These are phyloP conservation scores for Sclerotiophoma versabilis DNA, from an alignment of 2,329 filamentous ascomycete genomes.

Conservation along the genomic window DNA sequence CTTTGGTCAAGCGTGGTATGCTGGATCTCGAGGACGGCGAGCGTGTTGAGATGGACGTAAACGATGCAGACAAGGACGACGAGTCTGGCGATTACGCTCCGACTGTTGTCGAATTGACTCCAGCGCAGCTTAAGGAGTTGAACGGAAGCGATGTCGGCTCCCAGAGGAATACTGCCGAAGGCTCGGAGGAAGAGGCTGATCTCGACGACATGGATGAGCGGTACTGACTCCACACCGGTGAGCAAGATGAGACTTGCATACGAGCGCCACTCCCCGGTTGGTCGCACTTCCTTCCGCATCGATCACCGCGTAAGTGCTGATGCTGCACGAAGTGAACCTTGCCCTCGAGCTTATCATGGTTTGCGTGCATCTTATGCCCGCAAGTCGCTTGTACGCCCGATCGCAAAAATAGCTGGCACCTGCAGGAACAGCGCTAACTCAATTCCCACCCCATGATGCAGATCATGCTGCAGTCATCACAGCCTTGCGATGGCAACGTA, in stretches of 20 bases:
- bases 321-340: not conserved
- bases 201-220: slow-evolving; percentile 50
- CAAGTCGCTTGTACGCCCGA: slow-evolving; percentile 16
- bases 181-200: slow-evolving; percentile 50
- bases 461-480: slow-evolving; percentile 25
- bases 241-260: not conserved
- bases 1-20: slow-evolving; percentile 64
- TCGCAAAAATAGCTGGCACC: slow-evolving; percentile 32
- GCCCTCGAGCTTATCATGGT: not conserved
- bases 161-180: slow-evolving; percentile 24
- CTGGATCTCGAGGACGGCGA: slow-evolving; percentile 70
- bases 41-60: slow-evolving; percentile 65
- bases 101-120: slow-evolving; percentile 62
- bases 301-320: not conserved
- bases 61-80: slow-evolving; percentile 64
- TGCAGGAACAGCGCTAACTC: slow-evolving; percentile 18
- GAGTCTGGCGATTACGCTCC: slow-evolving; percentile 71
- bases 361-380: not conserved
- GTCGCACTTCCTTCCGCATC: not conserved
- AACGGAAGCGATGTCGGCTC: slow-evolving; percentile 35
- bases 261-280: not conserved
- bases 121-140: slow-evolving; percentile 51
- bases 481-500: slow-evolving; percentile 17
- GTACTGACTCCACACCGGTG: slow-evolving; percentile 31
- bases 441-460: slow-evolving; percentile 5